Conservation (phyloP, 2,329 filamentous ascomycete species). For the Xylariaceae sp. region DNA sequence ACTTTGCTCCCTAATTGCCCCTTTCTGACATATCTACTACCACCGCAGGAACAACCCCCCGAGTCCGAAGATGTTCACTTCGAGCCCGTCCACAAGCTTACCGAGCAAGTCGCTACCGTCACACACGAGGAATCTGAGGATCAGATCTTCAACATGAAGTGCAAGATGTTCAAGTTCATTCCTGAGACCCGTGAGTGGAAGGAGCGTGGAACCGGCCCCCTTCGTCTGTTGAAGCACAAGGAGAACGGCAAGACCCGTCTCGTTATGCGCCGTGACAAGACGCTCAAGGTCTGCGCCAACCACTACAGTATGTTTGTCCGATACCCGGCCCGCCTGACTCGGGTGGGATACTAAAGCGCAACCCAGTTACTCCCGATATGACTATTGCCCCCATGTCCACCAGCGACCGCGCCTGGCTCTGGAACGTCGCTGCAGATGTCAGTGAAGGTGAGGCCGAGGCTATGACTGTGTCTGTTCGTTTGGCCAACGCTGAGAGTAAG, state of each 20-base stretch:
- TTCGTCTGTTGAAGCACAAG: conserved; percentile 96
- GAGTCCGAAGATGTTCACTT: conserved; percentile 95
- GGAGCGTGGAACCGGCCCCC: conserved; percentile 96
- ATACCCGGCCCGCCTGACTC: neutral
- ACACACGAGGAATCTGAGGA: conserved; percentile 98
- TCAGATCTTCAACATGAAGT: conserved; percentile 98
- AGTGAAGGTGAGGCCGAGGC: conserved; percentile 97
- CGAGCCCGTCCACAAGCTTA: conserved; percentile 92
- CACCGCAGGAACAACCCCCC: conserved; percentile 57
- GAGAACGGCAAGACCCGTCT: conserved; percentile 96
- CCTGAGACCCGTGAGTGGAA: conserved; percentile 94
- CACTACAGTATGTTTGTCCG: conserved; percentile 76
- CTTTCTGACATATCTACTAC: neutral
- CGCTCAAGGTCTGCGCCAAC: conserved; percentile 99
- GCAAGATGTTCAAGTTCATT: conserved; percentile 99
- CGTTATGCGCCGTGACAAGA: conserved; percentile 99
- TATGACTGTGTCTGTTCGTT: conserved; percentile 91
- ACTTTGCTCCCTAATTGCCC: neutral
- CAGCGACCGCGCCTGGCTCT: conserved; percentile 98
- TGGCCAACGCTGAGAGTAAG: conserved; percentile 95
- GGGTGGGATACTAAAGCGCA: conserved; percentile 10
- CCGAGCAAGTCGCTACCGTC: conserved; percentile 94
- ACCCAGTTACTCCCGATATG: conserved; percentile 90
- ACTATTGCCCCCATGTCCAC: conserved; percentile 97
- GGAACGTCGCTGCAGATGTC: conserved; percentile 96